phyloP scores from a whole-genome alignment of 805 yeast species.

The Jamesozyma gamospora region DNA sequence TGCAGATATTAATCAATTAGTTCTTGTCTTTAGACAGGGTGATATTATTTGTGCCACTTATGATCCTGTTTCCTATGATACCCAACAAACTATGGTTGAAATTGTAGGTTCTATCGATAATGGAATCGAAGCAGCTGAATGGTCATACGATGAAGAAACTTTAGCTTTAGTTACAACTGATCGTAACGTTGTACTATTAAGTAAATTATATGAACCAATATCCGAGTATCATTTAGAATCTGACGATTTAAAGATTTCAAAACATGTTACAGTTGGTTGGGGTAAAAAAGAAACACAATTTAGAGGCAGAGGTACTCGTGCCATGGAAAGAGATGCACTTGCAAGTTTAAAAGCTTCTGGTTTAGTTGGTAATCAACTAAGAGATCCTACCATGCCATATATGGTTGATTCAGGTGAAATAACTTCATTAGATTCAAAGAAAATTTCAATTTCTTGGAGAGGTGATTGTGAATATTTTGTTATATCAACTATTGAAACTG shows the following conservation, averaged over 20 bases:
- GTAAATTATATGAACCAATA: conserved; percentile 71
- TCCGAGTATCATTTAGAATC: conserved; percentile 49
- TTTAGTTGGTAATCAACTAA: conserved; percentile 51
- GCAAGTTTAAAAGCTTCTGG: conserved; percentile 47
- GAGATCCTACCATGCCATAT: conserved; percentile 84
- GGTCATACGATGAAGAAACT: conserved; percentile 92
- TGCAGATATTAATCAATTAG: conserved; percentile 54
- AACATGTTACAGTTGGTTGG: conserved; percentile 97
- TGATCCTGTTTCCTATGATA: conserved; percentile 36
- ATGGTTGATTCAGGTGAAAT: conserved; percentile 59
- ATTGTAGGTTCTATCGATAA: conserved; percentile 79
- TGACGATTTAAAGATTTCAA: conserved; percentile 57
- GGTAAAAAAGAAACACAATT: conserved; percentile 96
- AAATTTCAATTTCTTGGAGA: conserved; percentile 70
- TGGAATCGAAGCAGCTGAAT: conserved; percentile 59
- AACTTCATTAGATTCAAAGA: conserved; percentile 43
- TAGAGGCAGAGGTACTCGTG: conserved; percentile 84
- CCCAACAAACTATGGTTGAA: conserved; percentile 47
- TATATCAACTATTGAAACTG: conserved; percentile 50
- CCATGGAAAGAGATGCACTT: conserved; percentile 52
- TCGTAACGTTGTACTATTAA: conserved; percentile 51
- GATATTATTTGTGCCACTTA: conserved; percentile 62
- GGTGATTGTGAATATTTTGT: conserved; percentile 87
- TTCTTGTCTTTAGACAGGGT: conserved; percentile 63
- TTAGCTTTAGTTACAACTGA: conserved; percentile 58